Evolutionary conservation across 1,139 yeast species (phyloP).

Genomic region (Suhomyces terraborum): DNA sequence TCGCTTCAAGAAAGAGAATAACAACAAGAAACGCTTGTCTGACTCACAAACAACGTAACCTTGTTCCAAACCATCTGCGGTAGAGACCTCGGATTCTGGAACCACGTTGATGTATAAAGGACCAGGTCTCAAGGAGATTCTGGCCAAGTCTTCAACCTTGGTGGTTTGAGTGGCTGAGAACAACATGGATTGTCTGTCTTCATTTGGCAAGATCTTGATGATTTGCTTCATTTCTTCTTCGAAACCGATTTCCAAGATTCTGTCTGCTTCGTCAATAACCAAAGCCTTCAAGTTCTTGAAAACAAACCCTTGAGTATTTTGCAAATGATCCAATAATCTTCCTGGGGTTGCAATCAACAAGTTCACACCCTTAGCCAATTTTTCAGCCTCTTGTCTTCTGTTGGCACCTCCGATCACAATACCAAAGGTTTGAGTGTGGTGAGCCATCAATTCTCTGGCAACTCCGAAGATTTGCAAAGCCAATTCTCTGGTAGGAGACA

Average conservation of each 20-base stretch:
- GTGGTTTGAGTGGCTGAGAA: constrained; percentile 99
- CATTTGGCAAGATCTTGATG: constrained; percentile 88
- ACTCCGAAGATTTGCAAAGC: constrained; percentile 98
- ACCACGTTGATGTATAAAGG: constrained; percentile 96
- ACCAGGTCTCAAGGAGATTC: constrained; percentile 92
- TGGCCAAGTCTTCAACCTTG: constrained; percentile 95
- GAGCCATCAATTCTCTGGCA: constrained; percentile 87
- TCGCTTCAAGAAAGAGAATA: constrained; percentile 91
- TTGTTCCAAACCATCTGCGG: constrained; percentile 96
- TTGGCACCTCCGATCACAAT: constrained; percentile 98
- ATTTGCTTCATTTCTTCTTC: constrained; percentile 99
- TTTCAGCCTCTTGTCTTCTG: constrained; percentile 95
- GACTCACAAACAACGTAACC: constrained; percentile 98
- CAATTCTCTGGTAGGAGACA: constrained; percentile 87
- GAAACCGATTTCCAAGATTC: constrained; percentile 95
- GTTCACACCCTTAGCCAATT: constrained; percentile 90
- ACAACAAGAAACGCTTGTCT: constrained; percentile 84
- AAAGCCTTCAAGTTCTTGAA: constrained; percentile 93
- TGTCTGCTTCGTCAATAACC: constrained; percentile 95
- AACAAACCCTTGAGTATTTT: constrained; percentile 90
- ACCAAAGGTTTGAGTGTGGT: constrained; percentile 92
- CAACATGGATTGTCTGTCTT: constrained; percentile 93
- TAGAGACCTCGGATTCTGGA: constrained; percentile 76
- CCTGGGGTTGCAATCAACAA: constrained; percentile 97
- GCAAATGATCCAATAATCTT: constrained; percentile 91